phyloP scores from a whole-genome alignment of 2,329 filamentous ascomycete genomes.

The Diaporthe sp. region DNA sequence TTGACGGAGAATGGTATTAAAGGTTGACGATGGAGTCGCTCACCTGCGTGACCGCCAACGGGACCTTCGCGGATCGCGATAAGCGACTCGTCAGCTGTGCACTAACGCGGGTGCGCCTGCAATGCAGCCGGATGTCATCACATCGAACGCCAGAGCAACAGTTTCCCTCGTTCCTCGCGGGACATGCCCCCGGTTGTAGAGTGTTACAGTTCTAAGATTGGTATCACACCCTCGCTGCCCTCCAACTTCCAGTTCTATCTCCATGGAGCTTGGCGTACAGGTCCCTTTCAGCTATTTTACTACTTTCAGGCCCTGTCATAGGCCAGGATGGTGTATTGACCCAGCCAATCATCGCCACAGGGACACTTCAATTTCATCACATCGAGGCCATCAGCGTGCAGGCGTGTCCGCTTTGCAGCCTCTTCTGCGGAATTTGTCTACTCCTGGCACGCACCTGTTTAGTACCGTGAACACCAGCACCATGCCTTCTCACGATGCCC shows the following conservation, averaged over 20 bases:
- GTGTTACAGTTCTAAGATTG: constrained; percentile 33
- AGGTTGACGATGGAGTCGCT: constrained; percentile 24
- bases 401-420: neutral
- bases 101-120: constrained; percentile 41
- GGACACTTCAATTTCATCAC: constrained; percentile 26
- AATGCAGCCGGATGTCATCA: constrained; percentile 42
- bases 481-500: neutral
- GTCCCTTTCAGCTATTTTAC: constrained; percentile 23
- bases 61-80: constrained; percentile 40
- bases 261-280: constrained; percentile 31
- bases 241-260: constrained; percentile 35
- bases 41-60: constrained; percentile 29
- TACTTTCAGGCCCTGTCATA: constrained; percentile 25
- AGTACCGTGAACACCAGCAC: neutral
- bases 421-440: neutral
- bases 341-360: constrained; percentile 32
- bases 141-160: constrained; percentile 31
- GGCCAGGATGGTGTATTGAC: constrained; percentile 6
- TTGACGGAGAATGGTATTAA: constrained; percentile 3
- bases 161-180: constrained; percentile 33
- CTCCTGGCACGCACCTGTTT: neutral
- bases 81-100: constrained; percentile 39
- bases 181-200: constrained; percentile 26
- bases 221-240: constrained; percentile 31
- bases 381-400: constrained; percentile 19